Conservation (phyloP, 306 rosid genomes). For the Corylus americana region DNA sequence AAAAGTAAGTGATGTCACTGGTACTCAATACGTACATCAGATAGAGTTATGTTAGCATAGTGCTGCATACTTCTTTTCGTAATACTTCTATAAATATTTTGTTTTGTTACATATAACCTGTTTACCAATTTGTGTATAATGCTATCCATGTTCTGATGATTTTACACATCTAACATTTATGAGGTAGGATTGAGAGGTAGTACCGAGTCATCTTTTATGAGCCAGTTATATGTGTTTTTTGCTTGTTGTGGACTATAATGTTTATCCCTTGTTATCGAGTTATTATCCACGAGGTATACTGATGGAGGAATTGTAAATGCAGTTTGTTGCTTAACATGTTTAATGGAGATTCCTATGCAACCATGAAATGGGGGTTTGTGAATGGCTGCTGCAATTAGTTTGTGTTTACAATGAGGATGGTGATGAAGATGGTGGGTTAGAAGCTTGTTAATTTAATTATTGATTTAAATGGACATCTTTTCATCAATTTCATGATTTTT, state of each 20-base stretch:
- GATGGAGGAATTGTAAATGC: constrained; percentile 26
- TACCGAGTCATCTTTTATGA: not conserved
- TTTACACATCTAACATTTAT: not conserved
- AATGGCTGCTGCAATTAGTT: constrained; percentile 35
- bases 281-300: not conserved
- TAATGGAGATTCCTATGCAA: constrained; percentile 18
- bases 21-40: not conserved
- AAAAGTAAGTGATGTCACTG: constrained; percentile 6
- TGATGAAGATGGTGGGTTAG: constrained; percentile 26
- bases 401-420: constrained; percentile 25
- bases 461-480: constrained; percentile 18
- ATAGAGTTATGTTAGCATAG: constrained; percentile 2
- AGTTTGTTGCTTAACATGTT: constrained; percentile 16
- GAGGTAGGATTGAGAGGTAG: not conserved
- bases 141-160: not conserved
- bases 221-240: not conserved
- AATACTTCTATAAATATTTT: constrained; percentile 11
- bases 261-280: constrained; percentile 14
- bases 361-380: constrained; percentile 33
- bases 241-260: constrained; percentile 1
- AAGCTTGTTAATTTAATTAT: constrained; percentile 5
- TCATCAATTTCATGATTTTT: constrained; percentile 11
- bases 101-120: not conserved
- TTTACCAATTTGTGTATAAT: constrained; percentile 1
- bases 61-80: constrained; percentile 1